Conservation (phyloP, 129 eudicot species). For the Apium graveolens region DNA sequence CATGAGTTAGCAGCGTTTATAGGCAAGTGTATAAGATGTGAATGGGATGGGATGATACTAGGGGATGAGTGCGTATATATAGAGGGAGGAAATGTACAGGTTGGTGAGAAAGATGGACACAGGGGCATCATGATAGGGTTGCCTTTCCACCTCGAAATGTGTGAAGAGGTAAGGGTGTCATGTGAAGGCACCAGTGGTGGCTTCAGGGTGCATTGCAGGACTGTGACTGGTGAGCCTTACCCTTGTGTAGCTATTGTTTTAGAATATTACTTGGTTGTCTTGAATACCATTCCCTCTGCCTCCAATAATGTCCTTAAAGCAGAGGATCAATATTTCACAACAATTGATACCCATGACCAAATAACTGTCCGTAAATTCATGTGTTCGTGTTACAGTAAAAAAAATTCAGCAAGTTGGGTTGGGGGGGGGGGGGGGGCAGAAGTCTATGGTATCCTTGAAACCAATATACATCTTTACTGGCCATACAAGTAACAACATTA, state of each 20-base stretch:
- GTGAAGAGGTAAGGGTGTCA: conserved; percentile 15
- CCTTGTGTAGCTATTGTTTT: background rate
- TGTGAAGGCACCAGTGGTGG: conserved; percentile 6
- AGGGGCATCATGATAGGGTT: background rate
- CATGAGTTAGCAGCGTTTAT: conserved; percentile 16
- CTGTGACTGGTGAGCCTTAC: background rate
- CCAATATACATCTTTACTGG: no score
- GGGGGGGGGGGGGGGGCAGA: no score
- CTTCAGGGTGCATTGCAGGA: conserved; percentile 11
- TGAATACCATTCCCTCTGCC: background rate
- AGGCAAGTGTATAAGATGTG: background rate
- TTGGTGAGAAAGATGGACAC: background rate
- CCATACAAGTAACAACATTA: background rate
- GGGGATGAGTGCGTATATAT: background rate
- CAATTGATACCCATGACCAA: no score
- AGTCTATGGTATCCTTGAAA: no score
- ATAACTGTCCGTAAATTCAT: no score
- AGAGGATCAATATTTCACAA: no score
- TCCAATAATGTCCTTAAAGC: conserved; percentile 23
- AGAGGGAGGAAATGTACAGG: background rate
- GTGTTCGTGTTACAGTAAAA: no score
- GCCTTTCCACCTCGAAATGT: conserved; percentile 11
- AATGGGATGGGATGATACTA: background rate
- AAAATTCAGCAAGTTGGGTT: no score
- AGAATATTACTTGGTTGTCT: background rate